Conservation (phyloP, 306 rosid genomes). For the Castanea mollissima region DNA sequence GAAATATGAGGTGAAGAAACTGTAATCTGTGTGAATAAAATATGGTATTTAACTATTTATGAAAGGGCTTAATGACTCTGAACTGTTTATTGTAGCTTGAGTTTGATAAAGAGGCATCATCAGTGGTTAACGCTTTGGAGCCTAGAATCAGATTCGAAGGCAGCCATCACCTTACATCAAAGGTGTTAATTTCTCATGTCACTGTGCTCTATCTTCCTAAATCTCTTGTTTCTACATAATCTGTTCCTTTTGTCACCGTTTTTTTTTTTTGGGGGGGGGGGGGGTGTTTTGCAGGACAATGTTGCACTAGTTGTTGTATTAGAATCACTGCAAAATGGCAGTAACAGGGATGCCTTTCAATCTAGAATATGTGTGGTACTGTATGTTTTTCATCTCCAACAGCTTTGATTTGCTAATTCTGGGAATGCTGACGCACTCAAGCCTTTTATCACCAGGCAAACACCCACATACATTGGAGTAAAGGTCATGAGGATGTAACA, state of each 20-base stretch:
- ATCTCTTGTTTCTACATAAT: background rate
- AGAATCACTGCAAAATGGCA: slow-evolving; percentile 11
- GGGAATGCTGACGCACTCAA: background rate
- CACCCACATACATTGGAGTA: slow-evolving; percentile 33
- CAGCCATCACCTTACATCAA: background rate
- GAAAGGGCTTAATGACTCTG: background rate
- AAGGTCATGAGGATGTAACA: slow-evolving; percentile 6
- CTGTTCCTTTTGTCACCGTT: background rate
- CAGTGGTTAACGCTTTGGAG: slow-evolving; percentile 11
- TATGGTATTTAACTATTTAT: background rate
- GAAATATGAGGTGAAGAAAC: slow-evolving; percentile 28
- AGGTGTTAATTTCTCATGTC: slow-evolving; percentile 9
- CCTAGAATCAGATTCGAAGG: slow-evolving; percentile 10
- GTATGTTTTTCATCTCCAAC: background rate
- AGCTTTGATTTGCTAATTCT: background rate
- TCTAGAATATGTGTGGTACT: slow-evolving; percentile 36
- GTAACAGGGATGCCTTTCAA: background rate
- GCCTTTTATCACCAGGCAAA: slow-evolving; percentile 25
- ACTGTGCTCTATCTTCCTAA: background rate
- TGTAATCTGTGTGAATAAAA: background rate
- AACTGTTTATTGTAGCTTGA: slow-evolving; percentile 26
- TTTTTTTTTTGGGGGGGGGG: background rate
- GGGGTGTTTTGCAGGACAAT: slow-evolving; percentile 19
- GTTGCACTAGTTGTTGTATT: slow-evolving; percentile 28
- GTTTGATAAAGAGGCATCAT: slow-evolving; percentile 1